Percentiles rank a stretch among this genome's conserved stretches.
Conservation (phyloP, 495 filamentous ascomycete genomes). For the Neurospora tetraspora region DNA sequence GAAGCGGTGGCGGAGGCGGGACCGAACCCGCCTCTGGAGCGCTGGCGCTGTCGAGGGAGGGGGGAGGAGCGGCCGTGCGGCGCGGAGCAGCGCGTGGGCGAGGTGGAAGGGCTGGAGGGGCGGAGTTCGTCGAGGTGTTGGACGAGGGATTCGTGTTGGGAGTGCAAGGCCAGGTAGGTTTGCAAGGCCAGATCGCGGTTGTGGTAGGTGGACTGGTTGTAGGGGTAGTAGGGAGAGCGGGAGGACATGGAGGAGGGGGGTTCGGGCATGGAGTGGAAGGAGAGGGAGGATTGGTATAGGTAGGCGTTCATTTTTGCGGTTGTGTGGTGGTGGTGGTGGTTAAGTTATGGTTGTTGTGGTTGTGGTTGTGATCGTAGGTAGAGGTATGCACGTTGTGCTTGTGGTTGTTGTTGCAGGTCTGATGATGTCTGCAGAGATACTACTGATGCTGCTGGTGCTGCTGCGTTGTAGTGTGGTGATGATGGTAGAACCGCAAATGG, state of each 20-base stretch:
- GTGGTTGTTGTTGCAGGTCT: not conserved
- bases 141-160: slow-evolving; percentile 43
- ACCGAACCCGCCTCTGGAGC: slow-evolving; percentile 7
- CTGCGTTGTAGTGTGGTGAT: not conserved
- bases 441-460: not conserved
- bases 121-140: slow-evolving; percentile 40
- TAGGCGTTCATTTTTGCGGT: slow-evolving; percentile 1
- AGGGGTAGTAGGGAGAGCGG: not conserved
- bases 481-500: slow-evolving; percentile 2
- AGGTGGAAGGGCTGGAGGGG: slow-evolving; percentile 24
- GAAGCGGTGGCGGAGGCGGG: slow-evolving; percentile 4
- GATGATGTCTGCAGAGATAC: slow-evolving; percentile 5
- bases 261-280: slow-evolving; percentile 8
- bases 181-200: slow-evolving; percentile 42
- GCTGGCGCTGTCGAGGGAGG: not conserved
- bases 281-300: not conserved
- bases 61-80: slow-evolving; percentile 9
- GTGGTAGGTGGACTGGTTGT: not conserved
- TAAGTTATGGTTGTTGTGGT: not conserved
- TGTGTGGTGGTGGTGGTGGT: too few species aligned
- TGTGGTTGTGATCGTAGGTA: not conserved
- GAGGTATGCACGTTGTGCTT: not conserved
- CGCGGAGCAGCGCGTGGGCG: slow-evolving; percentile 21
- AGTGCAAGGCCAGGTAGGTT: slow-evolving; percentile 45
- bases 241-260: slow-evolving; percentile 5